Percentiles rank a stretch among this genome's conserved stretches.
These are phyloP conservation scores for Clavaria fumosa DNA, from an alignment of 768 basidiomycete species.

Conservation along the genomic window DNA sequence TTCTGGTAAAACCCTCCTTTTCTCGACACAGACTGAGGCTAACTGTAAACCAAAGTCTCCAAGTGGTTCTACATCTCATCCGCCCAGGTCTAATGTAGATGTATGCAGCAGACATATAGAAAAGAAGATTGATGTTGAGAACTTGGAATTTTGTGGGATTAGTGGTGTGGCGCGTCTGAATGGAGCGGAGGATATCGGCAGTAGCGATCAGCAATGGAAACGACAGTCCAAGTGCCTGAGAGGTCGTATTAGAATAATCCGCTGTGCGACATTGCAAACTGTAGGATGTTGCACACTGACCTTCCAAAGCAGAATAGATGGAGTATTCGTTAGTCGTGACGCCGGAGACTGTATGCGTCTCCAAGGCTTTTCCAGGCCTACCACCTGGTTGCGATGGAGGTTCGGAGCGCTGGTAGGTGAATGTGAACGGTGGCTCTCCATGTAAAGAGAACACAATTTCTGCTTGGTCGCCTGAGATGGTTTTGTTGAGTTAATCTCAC, in stretches of 20 bases:
- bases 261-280: too few relatives aligned
- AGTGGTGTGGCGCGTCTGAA: conserved; percentile 29
- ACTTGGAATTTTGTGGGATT: too few relatives aligned
- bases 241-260: too few relatives aligned
- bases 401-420: conserved; percentile 84
- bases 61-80: conserved; percentile 95
- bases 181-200: conserved; percentile 77
- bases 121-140: too few relatives aligned
- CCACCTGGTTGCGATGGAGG: conserved; percentile 50
- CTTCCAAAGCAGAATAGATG: conserved; percentile 84
- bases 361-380: conserved; percentile 64
- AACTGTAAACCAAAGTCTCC: too few relatives aligned
- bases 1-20: conserved; percentile 76
- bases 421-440: conserved; percentile 91
- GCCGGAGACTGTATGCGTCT: conserved; percentile 82
- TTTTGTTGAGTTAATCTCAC: too few relatives aligned
- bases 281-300: too few relatives aligned
- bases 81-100: conserved; percentile 44
- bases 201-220: conserved; percentile 77
- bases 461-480: conserved; percentile 64
- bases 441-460: conserved; percentile 83
- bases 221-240: conserved; percentile 81
- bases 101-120: background rate
- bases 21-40: too few relatives aligned
- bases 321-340: conserved; percentile 67